phyloP scores from a whole-genome alignment of 768 basidiomycete species.

The Lentinula aciculospora region DNA sequence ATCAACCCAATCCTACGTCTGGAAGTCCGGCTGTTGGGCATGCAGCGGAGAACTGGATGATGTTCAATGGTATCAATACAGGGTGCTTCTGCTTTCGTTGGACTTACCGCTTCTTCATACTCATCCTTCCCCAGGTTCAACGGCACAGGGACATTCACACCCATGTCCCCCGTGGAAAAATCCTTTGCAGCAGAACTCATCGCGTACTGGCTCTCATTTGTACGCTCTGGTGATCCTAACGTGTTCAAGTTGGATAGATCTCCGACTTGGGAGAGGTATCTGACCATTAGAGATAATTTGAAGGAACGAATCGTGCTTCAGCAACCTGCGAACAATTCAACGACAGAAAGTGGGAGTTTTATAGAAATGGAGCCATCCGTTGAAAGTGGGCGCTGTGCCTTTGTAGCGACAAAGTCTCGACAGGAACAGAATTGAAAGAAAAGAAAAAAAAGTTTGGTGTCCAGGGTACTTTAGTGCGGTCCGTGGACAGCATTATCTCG shows the following conservation, averaged over 20 bases:
- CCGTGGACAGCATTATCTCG: neutral
- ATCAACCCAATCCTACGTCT: conserved; percentile 44
- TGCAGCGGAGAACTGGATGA: conserved; percentile 64
- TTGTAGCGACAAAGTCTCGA: conserved; percentile 26
- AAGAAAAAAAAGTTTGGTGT: no score
- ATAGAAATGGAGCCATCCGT: conserved; percentile 30
- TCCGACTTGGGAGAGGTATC: conserved; percentile 43
- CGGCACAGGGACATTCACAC: conserved; percentile 45
- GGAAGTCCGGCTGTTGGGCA: conserved; percentile 33
- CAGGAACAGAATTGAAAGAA: conserved; percentile 28
- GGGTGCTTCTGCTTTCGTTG: conserved; percentile 31
- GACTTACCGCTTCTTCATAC: conserved; percentile 7
- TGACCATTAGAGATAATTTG: neutral
- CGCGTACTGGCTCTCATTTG: conserved; percentile 64
- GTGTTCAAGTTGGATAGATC: conserved; percentile 45
- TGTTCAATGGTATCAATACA: conserved; percentile 56
- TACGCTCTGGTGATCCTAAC: conserved; percentile 52
- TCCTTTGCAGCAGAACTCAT: conserved; percentile 56
- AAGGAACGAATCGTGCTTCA: conserved; percentile 41
- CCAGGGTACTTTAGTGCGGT: neutral
- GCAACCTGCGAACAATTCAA: conserved; percentile 24
- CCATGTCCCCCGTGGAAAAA: conserved; percentile 36
- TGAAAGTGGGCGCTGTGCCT: conserved; percentile 33
- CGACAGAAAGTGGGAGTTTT: conserved; percentile 31
- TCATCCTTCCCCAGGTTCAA: conserved; percentile 31